Conservation (phyloP, 2,329 filamentous ascomycete genomes). For the Chaetomiaceae sp. region DNA sequence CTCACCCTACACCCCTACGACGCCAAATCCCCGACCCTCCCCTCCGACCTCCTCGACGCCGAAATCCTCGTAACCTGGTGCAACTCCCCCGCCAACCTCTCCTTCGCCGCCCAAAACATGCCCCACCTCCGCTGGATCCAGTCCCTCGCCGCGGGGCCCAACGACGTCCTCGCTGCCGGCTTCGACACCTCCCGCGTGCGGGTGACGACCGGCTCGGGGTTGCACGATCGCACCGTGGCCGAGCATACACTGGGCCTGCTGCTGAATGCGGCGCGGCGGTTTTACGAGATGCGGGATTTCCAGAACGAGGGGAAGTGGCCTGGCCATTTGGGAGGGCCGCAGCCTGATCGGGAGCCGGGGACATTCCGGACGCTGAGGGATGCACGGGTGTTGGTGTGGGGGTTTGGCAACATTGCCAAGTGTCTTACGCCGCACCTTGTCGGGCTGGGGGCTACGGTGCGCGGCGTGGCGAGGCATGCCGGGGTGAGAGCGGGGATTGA, state of each 20-base stretch:
- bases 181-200: conserved; percentile 48
- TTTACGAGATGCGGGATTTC: conserved; percentile 60
- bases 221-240: conserved; percentile 61
- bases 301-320: conserved; percentile 57
- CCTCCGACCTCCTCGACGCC: conserved; percentile 55
- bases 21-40: conserved; percentile 47
- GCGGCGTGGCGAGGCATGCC: conserved; percentile 51
- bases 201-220: conserved; percentile 59
- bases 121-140: conserved; percentile 53
- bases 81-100: conserved; percentile 55
- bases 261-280: conserved; percentile 50
- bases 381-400: conserved; percentile 58
- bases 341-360: conserved; percentile 53
- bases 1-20: conserved; percentile 56
- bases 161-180: conserved; percentile 59
- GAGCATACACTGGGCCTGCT: conserved; percentile 60
- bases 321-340: conserved; percentile 56
- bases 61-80: conserved; percentile 59
- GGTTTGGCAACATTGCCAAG: conserved; percentile 64
- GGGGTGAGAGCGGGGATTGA: conserved; percentile 57
- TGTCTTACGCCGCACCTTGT: conserved; percentile 51
- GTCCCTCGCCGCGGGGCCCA: conserved; percentile 61
- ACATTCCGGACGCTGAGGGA: conserved; percentile 57
- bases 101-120: conserved; percentile 54
- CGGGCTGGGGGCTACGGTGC: conserved; percentile 53